Evolutionary conservation across 2,329 filamentous ascomycete species (phyloP).

Genomic region (Xylaria multiplex): DNA sequence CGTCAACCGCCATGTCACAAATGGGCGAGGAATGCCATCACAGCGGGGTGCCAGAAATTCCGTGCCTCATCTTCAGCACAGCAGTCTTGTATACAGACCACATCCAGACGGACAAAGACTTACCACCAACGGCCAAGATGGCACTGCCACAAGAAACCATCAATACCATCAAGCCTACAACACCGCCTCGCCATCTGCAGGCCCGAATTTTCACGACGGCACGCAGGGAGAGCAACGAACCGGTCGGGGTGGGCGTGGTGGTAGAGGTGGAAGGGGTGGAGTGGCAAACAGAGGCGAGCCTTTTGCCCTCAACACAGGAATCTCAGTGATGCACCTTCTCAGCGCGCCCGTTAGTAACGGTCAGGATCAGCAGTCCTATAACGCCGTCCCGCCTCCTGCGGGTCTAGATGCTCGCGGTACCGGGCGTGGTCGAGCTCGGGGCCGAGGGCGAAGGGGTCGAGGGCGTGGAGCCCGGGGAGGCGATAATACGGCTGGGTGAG

Average conservation of each 20-base stretch:
- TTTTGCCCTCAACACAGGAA: not conserved
- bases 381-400: constrained; percentile 69
- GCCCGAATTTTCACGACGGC: not conserved
- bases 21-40: constrained; percentile 50
- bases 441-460: constrained; percentile 38
- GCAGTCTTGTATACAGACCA: constrained; percentile 63
- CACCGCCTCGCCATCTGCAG: constrained; percentile 26
- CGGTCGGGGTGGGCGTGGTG: constrained; percentile 38
- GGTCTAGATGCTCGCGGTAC: constrained; percentile 59
- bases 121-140: constrained; percentile 28
- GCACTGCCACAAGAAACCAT: constrained; percentile 21
- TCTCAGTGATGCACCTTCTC: not conserved
- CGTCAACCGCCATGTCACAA: constrained; percentile 51
- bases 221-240: constrained; percentile 22
- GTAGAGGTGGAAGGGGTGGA: constrained; percentile 34
- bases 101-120: constrained; percentile 41
- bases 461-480: constrained; percentile 41
- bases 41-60: constrained; percentile 46
- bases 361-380: constrained; percentile 54
- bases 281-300: constrained; percentile 10
- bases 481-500: constrained; percentile 19
- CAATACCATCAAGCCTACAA: not conserved
- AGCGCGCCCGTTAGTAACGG: constrained; percentile 5
- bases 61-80: constrained; percentile 60
- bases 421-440: constrained; percentile 43